These are phyloP conservation scores for Phytophthora agathidicida DNA, from an alignment of 352 stramenopile genomes.

Conservation along the genomic window DNA sequence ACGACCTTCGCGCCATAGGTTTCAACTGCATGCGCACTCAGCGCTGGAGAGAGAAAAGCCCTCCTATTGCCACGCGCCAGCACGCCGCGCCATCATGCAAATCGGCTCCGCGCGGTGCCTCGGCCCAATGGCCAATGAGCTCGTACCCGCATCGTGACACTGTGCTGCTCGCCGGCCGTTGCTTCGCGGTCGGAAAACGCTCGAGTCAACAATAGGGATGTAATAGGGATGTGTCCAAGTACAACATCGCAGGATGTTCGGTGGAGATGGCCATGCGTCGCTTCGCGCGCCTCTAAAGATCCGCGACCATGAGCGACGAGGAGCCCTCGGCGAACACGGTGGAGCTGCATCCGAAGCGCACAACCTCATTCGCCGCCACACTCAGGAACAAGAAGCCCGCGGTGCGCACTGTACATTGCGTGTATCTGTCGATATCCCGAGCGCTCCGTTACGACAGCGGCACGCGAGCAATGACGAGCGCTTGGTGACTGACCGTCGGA, in stretches of 20 bases:
- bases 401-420: conserved; percentile 17
- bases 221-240: conserved; percentile 2
- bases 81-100: conserved; percentile 17
- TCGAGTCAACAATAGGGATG: conserved; percentile 30
- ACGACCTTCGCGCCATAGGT: neutral
- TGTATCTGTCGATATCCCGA: too few species aligned
- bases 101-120: conserved; percentile 24
- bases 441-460: neutral
- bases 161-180: neutral
- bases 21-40: neutral
- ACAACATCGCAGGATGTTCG: neutral
- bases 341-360: conserved; percentile 69
- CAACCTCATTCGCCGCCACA: conserved; percentile 59
- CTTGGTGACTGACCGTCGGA: neutral
- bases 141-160: conserved; percentile 9
- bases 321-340: conserved; percentile 22
- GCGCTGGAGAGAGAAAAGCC: too few species aligned
- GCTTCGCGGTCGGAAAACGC: conserved; percentile 16
- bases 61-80: conserved; percentile 9
- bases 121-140: conserved; percentile 35
- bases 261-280: conserved; percentile 4
- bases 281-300: too few species aligned
- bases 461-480: conserved; percentile 1
- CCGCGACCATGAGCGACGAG: conserved; percentile 5
- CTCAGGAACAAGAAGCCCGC: conserved; percentile 51